A percentile compares a stretch with the other conserved stretches of the same genome.
Evolutionary conservation across 441 rosid species (phyloP).

Genomic region (Brassica hybrid): DNA sequence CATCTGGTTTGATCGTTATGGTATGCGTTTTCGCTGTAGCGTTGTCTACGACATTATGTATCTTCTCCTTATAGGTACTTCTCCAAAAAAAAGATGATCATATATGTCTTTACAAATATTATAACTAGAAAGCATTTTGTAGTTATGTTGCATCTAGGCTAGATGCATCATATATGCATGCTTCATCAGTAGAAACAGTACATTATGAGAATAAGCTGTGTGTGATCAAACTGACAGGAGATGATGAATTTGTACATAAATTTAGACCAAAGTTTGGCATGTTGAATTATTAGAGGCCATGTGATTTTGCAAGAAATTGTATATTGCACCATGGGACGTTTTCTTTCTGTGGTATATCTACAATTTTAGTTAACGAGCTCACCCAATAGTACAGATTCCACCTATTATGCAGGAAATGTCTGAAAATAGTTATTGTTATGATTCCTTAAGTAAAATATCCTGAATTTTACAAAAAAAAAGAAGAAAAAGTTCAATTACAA

Average conservation of each 20-base stretch:
- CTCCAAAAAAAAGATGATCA: background rate
- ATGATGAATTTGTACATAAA: conserved; percentile 1
- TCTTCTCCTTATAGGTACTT: background rate
- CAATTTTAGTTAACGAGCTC: background rate
- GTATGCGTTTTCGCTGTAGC: background rate
- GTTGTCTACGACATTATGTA: background rate
- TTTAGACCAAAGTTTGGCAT: background rate
- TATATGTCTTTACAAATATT: background rate
- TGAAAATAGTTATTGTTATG: background rate
- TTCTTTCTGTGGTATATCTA: conserved; percentile 27
- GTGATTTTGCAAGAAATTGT: conserved; percentile 16
- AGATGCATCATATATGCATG: background rate
- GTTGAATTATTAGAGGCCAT: conserved; percentile 1
- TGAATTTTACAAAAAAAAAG: background rate
- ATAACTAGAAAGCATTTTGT: background rate
- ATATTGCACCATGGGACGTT: conserved; percentile 1
- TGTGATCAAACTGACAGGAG: conserved; percentile 2
- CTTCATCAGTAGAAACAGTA: conserved; percentile 5
- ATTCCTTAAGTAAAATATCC: background rate
- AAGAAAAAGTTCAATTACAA: background rate
- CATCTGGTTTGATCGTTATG: background rate
- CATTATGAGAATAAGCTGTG: background rate
- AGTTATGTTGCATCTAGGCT: background rate
- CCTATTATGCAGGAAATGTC: background rate
- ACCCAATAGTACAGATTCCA: background rate